These are phyloP conservation scores for Pseudopediastrum boryanum DNA, from an alignment of 139 green algal genomes.

Conservation along the genomic window DNA sequence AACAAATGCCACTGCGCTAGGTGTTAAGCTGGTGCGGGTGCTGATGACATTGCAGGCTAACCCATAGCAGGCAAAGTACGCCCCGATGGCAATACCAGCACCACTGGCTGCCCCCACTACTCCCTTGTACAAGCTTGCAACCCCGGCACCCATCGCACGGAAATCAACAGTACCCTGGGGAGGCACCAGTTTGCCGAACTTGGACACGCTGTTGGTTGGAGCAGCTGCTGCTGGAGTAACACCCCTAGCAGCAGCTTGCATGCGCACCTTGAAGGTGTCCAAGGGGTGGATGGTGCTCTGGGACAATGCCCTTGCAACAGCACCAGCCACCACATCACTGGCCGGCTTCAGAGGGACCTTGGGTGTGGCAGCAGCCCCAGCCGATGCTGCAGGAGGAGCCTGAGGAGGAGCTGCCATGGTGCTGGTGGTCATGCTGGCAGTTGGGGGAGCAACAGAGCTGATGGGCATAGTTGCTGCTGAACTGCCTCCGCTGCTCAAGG, in stretches of 20 bases:
- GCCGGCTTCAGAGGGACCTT: slow-evolving; percentile 60
- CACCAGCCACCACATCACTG: slow-evolving; percentile 85
- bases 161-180: slow-evolving; percentile 36
- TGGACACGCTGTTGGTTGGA: slow-evolving; percentile 48
- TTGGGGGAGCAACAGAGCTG: slow-evolving; percentile 3
- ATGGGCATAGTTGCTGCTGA: neutral
- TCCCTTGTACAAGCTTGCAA: slow-evolving; percentile 81
- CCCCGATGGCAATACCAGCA: slow-evolving; percentile 92
- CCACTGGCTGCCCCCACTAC: slow-evolving; percentile 88
- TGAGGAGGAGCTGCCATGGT: neutral
- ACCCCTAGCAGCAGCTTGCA: slow-evolving; percentile 54
- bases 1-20: slow-evolving; percentile 73
- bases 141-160: slow-evolving; percentile 21
- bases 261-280: slow-evolving; percentile 91
- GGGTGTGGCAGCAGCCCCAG: slow-evolving; percentile 13
- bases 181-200: slow-evolving; percentile 71
- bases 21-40: slow-evolving; percentile 47
- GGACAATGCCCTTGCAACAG: slow-evolving; percentile 79
- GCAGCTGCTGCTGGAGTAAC: neutral
- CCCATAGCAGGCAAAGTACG: slow-evolving; percentile 95
- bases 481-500: too few species aligned
- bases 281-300: slow-evolving; percentile 93
- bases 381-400: neutral
- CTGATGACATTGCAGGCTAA: slow-evolving; percentile 73
- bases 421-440: slow-evolving; percentile 29